phyloP scores from a whole-genome alignment of 2,329 filamentous ascomycete species.

The Xylaria multiplex region DNA sequence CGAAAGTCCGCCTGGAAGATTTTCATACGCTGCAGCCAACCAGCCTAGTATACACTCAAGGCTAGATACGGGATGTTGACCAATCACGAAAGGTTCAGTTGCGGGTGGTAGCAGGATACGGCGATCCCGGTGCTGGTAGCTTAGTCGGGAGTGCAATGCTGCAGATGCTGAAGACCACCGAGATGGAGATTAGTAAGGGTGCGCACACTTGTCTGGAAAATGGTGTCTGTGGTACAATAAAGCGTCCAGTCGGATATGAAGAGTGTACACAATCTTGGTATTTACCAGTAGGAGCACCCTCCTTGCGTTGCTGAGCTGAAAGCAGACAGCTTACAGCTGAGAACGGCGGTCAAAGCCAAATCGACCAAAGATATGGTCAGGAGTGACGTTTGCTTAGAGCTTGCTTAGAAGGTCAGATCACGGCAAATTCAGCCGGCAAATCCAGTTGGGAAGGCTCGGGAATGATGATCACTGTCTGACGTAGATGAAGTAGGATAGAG shows the following conservation, averaged over 20 bases:
- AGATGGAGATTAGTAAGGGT: constrained; percentile 7
- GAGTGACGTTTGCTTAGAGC: constrained; percentile 10
- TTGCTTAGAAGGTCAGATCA: neutral
- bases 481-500: constrained; percentile 24
- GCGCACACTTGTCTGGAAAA: constrained; percentile 1
- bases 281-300: constrained; percentile 5
- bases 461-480: constrained; percentile 30
- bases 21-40: constrained; percentile 14
- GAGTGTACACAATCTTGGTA: constrained; percentile 1
- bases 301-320: neutral
- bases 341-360: neutral
- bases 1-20: neutral
- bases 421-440: neutral
- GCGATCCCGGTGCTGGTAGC: constrained; percentile 9
- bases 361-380: neutral
- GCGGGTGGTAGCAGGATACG: constrained; percentile 31
- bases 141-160: constrained; percentile 12
- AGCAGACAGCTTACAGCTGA: neutral
- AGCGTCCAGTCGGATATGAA: constrained; percentile 16
- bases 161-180: constrained; percentile 8
- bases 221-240: constrained; percentile 9
- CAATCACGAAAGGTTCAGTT: constrained; percentile 23
- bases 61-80: constrained; percentile 4
- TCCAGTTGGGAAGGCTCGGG: constrained; percentile 2
- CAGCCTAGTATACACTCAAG: constrained; percentile 6